Percentiles rank a stretch among this genome's conserved stretches.
These are phyloP conservation scores for Suillus subluteus DNA, from an alignment of 768 basidiomycete genomes.

Conservation along the genomic window DNA sequence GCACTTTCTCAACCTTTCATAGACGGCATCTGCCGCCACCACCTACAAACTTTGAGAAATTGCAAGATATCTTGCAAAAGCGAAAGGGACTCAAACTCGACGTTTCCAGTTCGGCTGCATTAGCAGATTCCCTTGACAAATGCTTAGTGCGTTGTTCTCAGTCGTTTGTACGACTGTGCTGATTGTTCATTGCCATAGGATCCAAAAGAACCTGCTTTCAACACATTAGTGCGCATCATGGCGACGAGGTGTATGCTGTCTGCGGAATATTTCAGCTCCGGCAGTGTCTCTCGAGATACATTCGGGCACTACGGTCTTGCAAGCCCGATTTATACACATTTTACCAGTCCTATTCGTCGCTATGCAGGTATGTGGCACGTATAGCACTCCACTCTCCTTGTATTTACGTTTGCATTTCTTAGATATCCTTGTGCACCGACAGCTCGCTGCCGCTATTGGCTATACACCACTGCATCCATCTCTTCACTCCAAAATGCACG, in stretches of 20 bases:
- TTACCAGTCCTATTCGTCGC: slow-evolving; percentile 95
- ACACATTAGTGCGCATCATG: slow-evolving; percentile 98
- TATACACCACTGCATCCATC: slow-evolving; percentile 83
- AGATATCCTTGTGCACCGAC: slow-evolving; percentile 95
- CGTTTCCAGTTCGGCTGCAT: slow-evolving; percentile 87
- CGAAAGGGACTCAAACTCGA: slow-evolving; percentile 83
- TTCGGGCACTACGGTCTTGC: slow-evolving; percentile 99
- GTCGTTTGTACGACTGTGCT: slow-evolving; percentile 5
- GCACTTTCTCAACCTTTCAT: not conserved
- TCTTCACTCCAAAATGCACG: slow-evolving; percentile 84
- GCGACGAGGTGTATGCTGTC: slow-evolving; percentile 98
- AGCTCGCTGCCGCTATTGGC: slow-evolving; percentile 88
- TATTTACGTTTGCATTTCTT: not conserved
- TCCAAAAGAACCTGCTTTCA: slow-evolving; percentile 84
- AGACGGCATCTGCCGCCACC: slow-evolving; percentile 94
- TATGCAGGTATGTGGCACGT: slow-evolving; percentile 72
- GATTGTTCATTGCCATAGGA: slow-evolving; percentile 53
- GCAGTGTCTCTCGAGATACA: slow-evolving; percentile 88
- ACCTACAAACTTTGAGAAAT: slow-evolving; percentile 89
- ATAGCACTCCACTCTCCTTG: not conserved
- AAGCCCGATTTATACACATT: slow-evolving; percentile 96
- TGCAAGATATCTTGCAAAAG: slow-evolving; percentile 90
- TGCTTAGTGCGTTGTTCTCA: slow-evolving; percentile 66
- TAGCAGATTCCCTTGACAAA: slow-evolving; percentile 85
- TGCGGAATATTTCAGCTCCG: slow-evolving; percentile 97